Base-by-base conservation (phyloP, 1,284 basidiomycete species). In the Marasmius tenuissimus region DNA sequence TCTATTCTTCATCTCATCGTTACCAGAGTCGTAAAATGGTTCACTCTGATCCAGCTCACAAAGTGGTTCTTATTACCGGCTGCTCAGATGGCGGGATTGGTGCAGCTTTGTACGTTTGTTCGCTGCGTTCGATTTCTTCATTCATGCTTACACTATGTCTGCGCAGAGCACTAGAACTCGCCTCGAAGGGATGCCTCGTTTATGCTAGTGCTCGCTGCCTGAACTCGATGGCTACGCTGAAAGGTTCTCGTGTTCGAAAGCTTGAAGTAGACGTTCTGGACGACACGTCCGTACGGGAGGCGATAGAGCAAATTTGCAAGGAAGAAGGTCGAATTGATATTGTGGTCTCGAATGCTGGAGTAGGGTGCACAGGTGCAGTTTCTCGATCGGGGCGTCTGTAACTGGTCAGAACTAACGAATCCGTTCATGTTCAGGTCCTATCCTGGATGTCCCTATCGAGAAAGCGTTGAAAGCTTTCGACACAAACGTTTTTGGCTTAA, bases 21-120 rank as follows among this genome's bases (percentile, higher is more conserved):
- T 20, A 16, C 45, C n/a, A 11, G 6, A 16, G n/a, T 10, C 50
- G 9, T 1, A 54, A 16, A 38, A 54, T 54, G 52, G 5, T 20
- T n/a, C 45, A 37, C 7, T 33, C 52, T 54, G n/a, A 37, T n/a
- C 33, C 52, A 6, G 16, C 37, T 40, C 55, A 60, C 33, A 55
- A 54, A 2, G 72, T 80, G 16, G 76, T 77, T 2, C 68, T 82
- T 39, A 69, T 82, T 39, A 82, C 79, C 1, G 81, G 81, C 2
- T 76, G 77, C 61, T 75, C 77, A 4, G 71, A 75, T 37, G 79
- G 80, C 10, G 81, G 80, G 16, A 81, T 82, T 34, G 81, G 81
- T 37, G 78, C 70, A 61, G 68, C 71, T 12, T 60, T 78, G 75
- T 76, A 59, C 49, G 76, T 73, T 18, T 52, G 18, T 16, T 56